Conservation (phyloP, 1,284 basidiomycete genomes). For the Ganoderma lingzhi region DNA sequence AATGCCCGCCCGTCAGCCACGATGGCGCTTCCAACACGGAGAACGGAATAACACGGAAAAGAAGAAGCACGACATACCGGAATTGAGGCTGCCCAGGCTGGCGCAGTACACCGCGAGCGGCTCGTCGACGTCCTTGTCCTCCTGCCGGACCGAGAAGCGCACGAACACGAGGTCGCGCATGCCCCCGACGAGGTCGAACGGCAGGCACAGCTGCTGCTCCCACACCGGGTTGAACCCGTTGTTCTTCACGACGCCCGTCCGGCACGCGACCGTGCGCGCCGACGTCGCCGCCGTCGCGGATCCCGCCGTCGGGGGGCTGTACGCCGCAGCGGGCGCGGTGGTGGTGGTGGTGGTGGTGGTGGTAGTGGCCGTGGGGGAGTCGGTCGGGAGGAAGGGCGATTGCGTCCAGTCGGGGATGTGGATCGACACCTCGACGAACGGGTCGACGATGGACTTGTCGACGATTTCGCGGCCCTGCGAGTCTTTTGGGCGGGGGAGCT, state of each 20-base stretch:
- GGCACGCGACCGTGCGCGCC: slow-evolving; percentile 56
- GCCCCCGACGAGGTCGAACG: slow-evolving; percentile 78
- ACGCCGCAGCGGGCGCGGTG: slow-evolving; percentile 33
- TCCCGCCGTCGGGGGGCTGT: slow-evolving; percentile 35
- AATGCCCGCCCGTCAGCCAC: neutral
- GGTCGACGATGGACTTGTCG: slow-evolving; percentile 71
- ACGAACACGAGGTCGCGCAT: slow-evolving; percentile 89
- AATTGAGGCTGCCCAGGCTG: slow-evolving; percentile 71
- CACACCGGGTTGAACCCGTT: slow-evolving; percentile 93
- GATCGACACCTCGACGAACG: slow-evolving; percentile 82
- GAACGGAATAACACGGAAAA: too few species aligned
- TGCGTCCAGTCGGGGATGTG: slow-evolving; percentile 78
- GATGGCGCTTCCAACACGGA: neutral
- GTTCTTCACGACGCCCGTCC: slow-evolving; percentile 75
- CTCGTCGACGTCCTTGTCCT: slow-evolving; percentile 67
- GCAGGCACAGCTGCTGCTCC: slow-evolving; percentile 76
- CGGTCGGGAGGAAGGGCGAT: slow-evolving; percentile 43
- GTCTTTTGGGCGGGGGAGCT: slow-evolving; percentile 83
- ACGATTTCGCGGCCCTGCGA: slow-evolving; percentile 66
- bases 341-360: slow-evolving; percentile 14
- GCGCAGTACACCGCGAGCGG: slow-evolving; percentile 78
- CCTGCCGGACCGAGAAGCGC: slow-evolving; percentile 77
- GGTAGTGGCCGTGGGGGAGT: slow-evolving; percentile 7
- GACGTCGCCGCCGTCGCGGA: slow-evolving; percentile 47
- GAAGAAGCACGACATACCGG: slow-evolving; percentile 56